Evolutionary conservation across 306 rosid species (phyloP).

Genomic region (Trifolium dubium): DNA sequence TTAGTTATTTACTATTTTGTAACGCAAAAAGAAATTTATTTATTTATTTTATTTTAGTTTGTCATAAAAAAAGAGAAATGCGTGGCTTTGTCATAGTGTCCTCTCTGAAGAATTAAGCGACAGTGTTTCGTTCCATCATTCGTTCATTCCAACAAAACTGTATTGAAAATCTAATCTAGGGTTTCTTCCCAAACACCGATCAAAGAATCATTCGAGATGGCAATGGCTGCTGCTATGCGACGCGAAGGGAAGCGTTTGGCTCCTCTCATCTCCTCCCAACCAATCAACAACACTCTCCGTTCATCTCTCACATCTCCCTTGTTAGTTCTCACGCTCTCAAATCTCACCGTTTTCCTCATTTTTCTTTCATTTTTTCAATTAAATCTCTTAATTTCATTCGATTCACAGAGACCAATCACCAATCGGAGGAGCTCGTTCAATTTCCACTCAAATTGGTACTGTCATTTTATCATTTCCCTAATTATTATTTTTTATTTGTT

Average conservation of each 20-base stretch:
- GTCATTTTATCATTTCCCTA: constrained; percentile 4
- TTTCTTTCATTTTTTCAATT: not conserved
- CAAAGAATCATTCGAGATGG: constrained; percentile 61
- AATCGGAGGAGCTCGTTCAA: constrained; percentile 79
- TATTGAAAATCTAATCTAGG: constrained; percentile 43
- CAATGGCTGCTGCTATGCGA: constrained; percentile 90
- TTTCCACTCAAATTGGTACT: constrained; percentile 94
- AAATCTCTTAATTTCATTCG: constrained; percentile 14
- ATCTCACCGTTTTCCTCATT: not conserved
- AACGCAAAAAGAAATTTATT: too few relatives aligned
- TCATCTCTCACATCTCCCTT: constrained; percentile 43
- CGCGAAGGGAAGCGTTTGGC: constrained; percentile 91
- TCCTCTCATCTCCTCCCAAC: constrained; percentile 63
- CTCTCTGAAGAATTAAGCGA: not conserved
- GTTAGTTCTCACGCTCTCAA: constrained; percentile 33
- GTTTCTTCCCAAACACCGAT: constrained; percentile 48
- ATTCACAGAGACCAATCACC: constrained; percentile 72
- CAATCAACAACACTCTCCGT: constrained; percentile 43
- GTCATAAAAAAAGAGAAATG: not conserved
- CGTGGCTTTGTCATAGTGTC: not conserved
- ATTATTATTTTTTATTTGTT: not conserved
- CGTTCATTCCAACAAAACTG: not conserved
- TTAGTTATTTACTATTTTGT: too few relatives aligned
- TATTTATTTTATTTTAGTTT: too few relatives aligned
- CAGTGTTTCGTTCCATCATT: not conserved